Percentiles rank a stretch among this genome's conserved stretches.
Evolutionary conservation across 495 filamentous ascomycete species (phyloP).

Genomic region (Lophiotrema nucula): DNA sequence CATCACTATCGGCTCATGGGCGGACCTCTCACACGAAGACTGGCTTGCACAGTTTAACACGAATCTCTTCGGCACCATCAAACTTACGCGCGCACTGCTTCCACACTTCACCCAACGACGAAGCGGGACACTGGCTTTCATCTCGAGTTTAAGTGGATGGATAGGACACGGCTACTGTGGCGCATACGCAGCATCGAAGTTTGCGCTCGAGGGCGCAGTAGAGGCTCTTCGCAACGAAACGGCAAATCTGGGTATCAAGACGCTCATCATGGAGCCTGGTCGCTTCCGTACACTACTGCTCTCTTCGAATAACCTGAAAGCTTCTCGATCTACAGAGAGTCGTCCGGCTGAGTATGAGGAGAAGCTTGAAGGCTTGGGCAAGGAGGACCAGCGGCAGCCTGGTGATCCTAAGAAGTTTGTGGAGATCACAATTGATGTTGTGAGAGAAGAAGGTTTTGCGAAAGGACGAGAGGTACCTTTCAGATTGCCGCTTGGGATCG

Average conservation of each 20-base stretch:
- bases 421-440: constrained; percentile 43
- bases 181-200: constrained; percentile 31
- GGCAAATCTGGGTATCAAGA: constrained; percentile 15
- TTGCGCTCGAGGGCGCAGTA: constrained; percentile 34
- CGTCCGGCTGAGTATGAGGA: background rate
- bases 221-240: constrained; percentile 8
- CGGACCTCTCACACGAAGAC: constrained; percentile 28
- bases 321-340: background rate
- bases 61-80: constrained; percentile 35
- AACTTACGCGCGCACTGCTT: constrained; percentile 29
- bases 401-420: constrained; percentile 44
- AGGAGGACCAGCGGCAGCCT: constrained; percentile 29
- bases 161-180: constrained; percentile 14
- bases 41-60: constrained; percentile 33
- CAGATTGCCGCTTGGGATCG: constrained; percentile 42
- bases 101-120: constrained; percentile 28
- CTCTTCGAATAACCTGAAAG: background rate
- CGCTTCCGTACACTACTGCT: constrained; percentile 30
- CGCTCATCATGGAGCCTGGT: constrained; percentile 30
- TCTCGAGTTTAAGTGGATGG: constrained; percentile 27
- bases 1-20: constrained; percentile 16
- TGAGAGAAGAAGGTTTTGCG: constrained; percentile 40
- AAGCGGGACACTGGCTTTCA: constrained; percentile 32
- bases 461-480: constrained; percentile 36
- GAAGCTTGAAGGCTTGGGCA: background rate